Percentiles rank a stretch among this genome's conserved stretches.
These are phyloP conservation scores for Closterium sp. DNA, from an alignment of 139 green algal genomes.

Conservation along the genomic window DNA sequence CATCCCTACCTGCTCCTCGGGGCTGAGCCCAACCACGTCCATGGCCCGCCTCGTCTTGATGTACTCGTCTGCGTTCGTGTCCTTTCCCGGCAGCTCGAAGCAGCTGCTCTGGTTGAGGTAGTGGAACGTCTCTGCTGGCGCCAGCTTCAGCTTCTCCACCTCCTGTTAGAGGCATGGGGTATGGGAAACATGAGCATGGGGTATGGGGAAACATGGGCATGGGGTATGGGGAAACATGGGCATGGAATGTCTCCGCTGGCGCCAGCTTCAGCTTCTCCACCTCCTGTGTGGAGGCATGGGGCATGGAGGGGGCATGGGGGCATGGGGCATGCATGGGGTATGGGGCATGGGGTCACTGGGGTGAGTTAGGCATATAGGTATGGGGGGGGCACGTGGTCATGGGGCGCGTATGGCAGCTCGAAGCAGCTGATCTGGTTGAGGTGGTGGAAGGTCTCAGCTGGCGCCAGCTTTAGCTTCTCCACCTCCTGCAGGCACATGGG, in stretches of 20 bases:
- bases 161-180: background rate
- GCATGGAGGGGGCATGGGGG: background rate
- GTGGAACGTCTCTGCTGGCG: conserved; percentile 44
- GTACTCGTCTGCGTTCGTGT: conserved; percentile 50
- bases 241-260: too few species aligned
- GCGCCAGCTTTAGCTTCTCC: too few species aligned
- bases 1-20: conserved; percentile 68
- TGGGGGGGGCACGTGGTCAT: background rate
- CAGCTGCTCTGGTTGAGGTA: conserved; percentile 90
- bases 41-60: conserved; percentile 82
- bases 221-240: background rate
- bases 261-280: conserved; percentile 35
- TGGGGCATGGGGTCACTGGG: too few species aligned
- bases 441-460: conserved; percentile 62
- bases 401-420: conserved; percentile 61
- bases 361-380: background rate
- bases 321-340: background rate
- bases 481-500: too few species aligned
- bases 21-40: conserved; percentile 86
- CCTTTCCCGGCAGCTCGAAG: conserved; percentile 73
- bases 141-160: conserved; percentile 33
- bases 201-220: too few species aligned
- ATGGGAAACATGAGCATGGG: background rate
- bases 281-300: background rate
- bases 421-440: conserved; percentile 86